Evolutionary conservation across 257 asterid genomes (phyloP).

Genomic region (Nicotiana noctiflora): DNA sequence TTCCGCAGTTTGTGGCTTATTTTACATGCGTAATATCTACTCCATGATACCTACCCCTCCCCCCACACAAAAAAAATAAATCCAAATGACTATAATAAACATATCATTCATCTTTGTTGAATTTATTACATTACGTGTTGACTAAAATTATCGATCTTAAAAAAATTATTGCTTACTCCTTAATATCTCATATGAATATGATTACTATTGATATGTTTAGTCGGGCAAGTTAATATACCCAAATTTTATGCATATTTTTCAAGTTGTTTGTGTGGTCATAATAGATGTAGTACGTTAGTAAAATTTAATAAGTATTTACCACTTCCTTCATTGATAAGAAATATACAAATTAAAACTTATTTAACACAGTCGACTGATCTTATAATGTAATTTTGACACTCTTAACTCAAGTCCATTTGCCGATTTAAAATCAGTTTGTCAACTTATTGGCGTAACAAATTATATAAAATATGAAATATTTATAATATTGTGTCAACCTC

Average conservation of each 20-base stretch:
- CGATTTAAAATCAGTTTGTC: not conserved
- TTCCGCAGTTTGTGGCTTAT: not conserved
- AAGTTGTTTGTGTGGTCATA: not conserved
- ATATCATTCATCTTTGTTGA: not conserved
- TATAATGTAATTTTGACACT: not conserved
- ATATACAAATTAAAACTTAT: not conserved
- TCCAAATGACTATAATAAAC: not conserved
- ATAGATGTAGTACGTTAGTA: not conserved
- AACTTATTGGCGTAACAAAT: not conserved
- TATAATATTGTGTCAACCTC: not conserved
- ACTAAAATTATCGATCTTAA: too few relatives aligned
- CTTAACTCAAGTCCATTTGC: not conserved
- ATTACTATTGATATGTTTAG: too few relatives aligned
- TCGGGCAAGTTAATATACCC: not conserved
- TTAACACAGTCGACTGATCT: not conserved
- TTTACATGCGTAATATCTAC: constrained; percentile 1
- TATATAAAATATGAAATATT: not conserved
- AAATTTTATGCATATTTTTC: not conserved
- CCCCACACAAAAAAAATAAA: too few relatives aligned
- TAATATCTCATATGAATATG: too few relatives aligned
- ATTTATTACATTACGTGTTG: too few relatives aligned
- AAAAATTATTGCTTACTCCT: too few relatives aligned
- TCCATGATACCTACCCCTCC: not conserved
- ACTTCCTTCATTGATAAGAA: not conserved
- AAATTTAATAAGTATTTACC: not conserved